Base-by-base conservation (phyloP, 768 basidiomycete species). In the Lactifluus subvellereus region DNA sequence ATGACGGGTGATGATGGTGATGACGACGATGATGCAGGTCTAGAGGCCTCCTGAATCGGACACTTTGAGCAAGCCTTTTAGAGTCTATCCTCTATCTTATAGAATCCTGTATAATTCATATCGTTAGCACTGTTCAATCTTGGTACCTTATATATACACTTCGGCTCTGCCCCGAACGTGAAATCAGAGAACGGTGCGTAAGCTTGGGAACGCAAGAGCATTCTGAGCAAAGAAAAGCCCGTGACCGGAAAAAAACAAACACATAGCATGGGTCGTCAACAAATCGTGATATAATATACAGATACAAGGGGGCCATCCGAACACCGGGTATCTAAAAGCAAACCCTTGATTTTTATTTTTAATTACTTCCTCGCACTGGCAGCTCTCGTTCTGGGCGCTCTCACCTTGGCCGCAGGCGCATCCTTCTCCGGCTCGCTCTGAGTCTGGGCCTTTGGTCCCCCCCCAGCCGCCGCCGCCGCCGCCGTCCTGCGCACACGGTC, bases 361-460 rank as follows among this genome's bases (percentile, higher is more conserved):
- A 3, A 27, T 27, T 27, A 27, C 48, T 64, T 64, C 30, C 48
- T 59, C 58, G 43, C 62, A 18, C 62, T 64, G 13, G 62, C 58
- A 13, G 62, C 48, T 38, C 66, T 58, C 56, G 49, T 66, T 52
- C 64, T 64, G 43, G 67, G 60, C 40, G 64, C 67, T 54, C 71
- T 66, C 47, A 65, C 52, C 61, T 69, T 57, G 22, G 42, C 40
- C 14, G 55, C 62, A 13, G 64, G 48, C 54, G 58, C 52, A 38
- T 67, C 61, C 59, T 58, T 58, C 58, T 70, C 68, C 50, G 69
- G 45, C 49, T 66, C 62, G 53, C 64, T 66, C 43, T 62, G 27
- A 27, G 27, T 27, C 27, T 27, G 58, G 6, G 61, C 61, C 59
- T 59, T 59, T 64, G 55, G 48, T 51, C 11, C 45, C 27, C 27